Base-by-base conservation (phyloP, 2,329 filamentous ascomycete species). In the Fusarium odoratissimum region DNA sequence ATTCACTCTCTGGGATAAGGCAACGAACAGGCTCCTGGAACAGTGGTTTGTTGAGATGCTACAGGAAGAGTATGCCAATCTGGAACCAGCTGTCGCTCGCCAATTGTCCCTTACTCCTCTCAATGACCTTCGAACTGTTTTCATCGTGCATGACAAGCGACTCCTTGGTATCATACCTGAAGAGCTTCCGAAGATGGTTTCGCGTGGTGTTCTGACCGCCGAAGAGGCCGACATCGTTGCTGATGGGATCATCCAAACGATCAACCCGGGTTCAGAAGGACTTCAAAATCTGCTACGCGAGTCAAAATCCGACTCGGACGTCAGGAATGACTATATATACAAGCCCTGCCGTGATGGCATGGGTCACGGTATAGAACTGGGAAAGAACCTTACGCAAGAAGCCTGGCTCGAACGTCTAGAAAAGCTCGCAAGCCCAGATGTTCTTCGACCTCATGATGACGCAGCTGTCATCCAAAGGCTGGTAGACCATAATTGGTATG, bases 61-160 rank as follows among this genome's bases (percentile, higher is more conserved):
- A 2, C 69, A 72, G 4, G 68, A 71, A 1, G 69, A 72, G 14
- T 72, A 67, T 38, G 51, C 51, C 13, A n/a, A 4, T 1, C 23
- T 72, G 12, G 64, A 69, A 17, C 55, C 55, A 5, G 42, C 59
- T 6, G 68, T 72, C 6, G 45, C 45, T 21, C 69, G 40, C 13
- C 68, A 72, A 12, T 11, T 72, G 3, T 42, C 69, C 7, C 21
- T 68, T 0, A 55, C 69, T 4, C 64, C 69, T 12, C 59, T 64
- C 13, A 72, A 72, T 19, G 69, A 72, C 14, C 63, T 57, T 4
- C 68, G 69, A 7, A 72, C 69, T 23, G 52, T 72, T 4, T 72
- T 72, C 9, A 63, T 72, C 9, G 69, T 72, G 16, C 69, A 72
- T 12, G 69, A 72, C 16, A 72, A 72, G 23, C 33, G 69, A 21